These are phyloP conservation scores for Amborella trichopoda DNA, from an alignment of 164 flowering plant species.

Conservation along the genomic window DNA sequence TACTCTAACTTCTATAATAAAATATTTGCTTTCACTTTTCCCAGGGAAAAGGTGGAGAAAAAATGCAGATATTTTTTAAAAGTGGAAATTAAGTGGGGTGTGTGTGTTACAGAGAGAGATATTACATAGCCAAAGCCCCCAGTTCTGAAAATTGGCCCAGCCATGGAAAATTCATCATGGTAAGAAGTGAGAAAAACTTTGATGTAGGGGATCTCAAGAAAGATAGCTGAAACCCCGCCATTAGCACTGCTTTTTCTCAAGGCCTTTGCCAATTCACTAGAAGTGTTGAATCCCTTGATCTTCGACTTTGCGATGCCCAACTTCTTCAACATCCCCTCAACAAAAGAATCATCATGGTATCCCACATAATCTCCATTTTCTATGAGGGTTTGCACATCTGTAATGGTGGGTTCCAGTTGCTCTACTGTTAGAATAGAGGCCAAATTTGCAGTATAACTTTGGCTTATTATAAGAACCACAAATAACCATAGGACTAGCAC, in stretches of 20 bases:
- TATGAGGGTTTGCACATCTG: constrained; percentile 19
- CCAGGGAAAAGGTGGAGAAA: neutral
- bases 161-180: constrained; percentile 9
- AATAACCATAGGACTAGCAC: constrained; percentile 43
- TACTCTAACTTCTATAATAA: neutral
- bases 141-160: constrained; percentile 10
- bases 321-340: constrained; percentile 4
- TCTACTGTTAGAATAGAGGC: constrained; percentile 37
- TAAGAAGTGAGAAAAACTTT: constrained; percentile 9
- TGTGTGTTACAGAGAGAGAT: neutral
- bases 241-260: constrained; percentile 17
- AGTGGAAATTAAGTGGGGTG: neutral
- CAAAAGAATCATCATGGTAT: constrained; percentile 27
- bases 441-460: constrained; percentile 46
- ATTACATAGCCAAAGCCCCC: constrained; percentile 26
- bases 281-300: constrained; percentile 8
- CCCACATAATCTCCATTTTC: constrained; percentile 26
- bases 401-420: constrained; percentile 25
- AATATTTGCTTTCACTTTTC: neutral
- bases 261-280: constrained; percentile 15
- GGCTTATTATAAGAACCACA: constrained; percentile 29
- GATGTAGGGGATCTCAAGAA: constrained; percentile 18
- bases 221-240: constrained; percentile 16
- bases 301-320: constrained; percentile 4
- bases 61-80: neutral